phyloP scores from a whole-genome alignment of 2,329 filamentous ascomycete species.

The Fusarium neocosmosporiellum region DNA sequence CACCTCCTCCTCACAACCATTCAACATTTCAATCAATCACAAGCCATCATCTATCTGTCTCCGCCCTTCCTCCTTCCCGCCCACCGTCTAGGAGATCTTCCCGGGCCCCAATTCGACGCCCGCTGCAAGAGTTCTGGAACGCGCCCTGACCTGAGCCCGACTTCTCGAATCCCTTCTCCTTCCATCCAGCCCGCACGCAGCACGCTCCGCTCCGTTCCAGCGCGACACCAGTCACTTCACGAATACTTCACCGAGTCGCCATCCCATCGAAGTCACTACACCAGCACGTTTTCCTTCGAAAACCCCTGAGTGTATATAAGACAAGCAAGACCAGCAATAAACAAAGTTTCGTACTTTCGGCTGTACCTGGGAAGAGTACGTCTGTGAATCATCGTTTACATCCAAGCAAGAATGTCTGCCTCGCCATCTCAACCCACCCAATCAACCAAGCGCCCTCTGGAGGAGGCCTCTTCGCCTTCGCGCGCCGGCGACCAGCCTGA shows the following conservation, averaged over 20 bases:
- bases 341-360: constrained; percentile 46
- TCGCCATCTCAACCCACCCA: constrained; percentile 75
- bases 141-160: constrained; percentile 43
- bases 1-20: constrained; percentile 49
- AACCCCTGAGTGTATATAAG: constrained; percentile 86
- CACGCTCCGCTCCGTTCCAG: constrained; percentile 50
- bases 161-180: constrained; percentile 45
- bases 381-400: constrained; percentile 40
- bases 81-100: constrained; percentile 45
- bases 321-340: constrained; percentile 54
- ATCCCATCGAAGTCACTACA: constrained; percentile 68
- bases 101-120: constrained; percentile 39
- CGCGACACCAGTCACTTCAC: constrained; percentile 53
- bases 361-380: constrained; percentile 35
- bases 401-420: constrained; percentile 74
- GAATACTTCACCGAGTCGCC: constrained; percentile 56
- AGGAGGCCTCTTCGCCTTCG: constrained; percentile 96
- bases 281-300: constrained; percentile 95
- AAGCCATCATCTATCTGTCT: constrained; percentile 44
- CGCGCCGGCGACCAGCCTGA: constrained; percentile 93
- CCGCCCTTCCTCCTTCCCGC: constrained; percentile 48
- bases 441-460: constrained; percentile 89
- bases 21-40: constrained; percentile 43
- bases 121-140: constrained; percentile 48
- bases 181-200: constrained; percentile 46